Conservation (phyloP, 2,329 filamentous ascomycete species). For the Calonectria hongkongensis region DNA sequence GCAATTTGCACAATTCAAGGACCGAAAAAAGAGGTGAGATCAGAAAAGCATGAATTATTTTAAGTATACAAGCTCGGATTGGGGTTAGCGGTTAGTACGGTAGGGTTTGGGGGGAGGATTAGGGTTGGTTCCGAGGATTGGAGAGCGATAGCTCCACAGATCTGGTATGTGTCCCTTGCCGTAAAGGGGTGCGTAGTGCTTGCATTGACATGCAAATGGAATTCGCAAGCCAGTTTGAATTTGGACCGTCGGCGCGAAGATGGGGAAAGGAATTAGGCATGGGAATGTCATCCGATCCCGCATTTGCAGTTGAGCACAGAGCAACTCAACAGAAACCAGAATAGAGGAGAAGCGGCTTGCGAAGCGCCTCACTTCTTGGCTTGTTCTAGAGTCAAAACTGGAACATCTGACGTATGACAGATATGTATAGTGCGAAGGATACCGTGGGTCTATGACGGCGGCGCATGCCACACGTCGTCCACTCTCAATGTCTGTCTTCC, state of each 20-base stretch:
- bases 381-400: constrained; percentile 14
- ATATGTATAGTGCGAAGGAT: constrained; percentile 1
- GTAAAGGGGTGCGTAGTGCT: constrained; percentile 4
- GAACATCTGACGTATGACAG: constrained; percentile 14
- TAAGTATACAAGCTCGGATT: constrained; percentile 12
- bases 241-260: constrained; percentile 21
- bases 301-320: constrained; percentile 22
- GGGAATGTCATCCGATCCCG: constrained; percentile 31
- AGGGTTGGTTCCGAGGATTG: constrained; percentile 20
- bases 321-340: constrained; percentile 23
- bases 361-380: constrained; percentile 2
- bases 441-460: background rate
- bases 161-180: background rate
- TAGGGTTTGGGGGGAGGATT: background rate
- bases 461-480: background rate
- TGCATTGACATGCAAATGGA: background rate
- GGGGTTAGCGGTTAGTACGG: background rate
- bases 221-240: constrained; percentile 19
- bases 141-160: constrained; percentile 1
- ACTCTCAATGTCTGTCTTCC: background rate
- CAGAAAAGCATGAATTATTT: background rate
- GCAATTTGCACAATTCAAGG: background rate
- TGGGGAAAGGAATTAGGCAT: constrained; percentile 19
- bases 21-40: background rate
- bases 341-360: constrained; percentile 18